Evolutionary conservation across 2,329 filamentous ascomycete genomes (phyloP), one percentile per base, ranked within the genome.

Genomic region (Botryotinia convoluta): DNA sequence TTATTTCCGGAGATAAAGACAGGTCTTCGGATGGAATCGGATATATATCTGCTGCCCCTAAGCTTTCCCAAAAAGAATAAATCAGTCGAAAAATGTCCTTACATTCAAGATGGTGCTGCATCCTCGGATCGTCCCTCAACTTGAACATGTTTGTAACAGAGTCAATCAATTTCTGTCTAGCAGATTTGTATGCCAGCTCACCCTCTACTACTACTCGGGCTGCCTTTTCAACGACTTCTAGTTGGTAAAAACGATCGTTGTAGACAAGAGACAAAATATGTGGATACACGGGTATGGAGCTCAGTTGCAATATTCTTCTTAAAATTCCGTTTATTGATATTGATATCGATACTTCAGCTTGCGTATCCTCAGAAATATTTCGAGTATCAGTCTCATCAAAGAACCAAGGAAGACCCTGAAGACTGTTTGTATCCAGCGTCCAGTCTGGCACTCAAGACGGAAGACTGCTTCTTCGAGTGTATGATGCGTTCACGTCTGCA

Each of bases 221-320:
- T 29, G 1, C n/a, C 26, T 54, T 29, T 16, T 54, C 51, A 54
- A 54, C n/a, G 7, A 54, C 12, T 8, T 29, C 12, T 8, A 54
- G 12, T 18, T 16, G 0, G 7, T 16, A 16, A 26, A 7, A 6
- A n/a, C 2, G 5, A 0, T 0, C 48, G 12, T 44, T 4, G 0
- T 54, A 54, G 0, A n/a, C 5, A n/a, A 54, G 29, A 54, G 26
- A 54, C 51, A 54, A 16, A 29, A 29, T n/a, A 4, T 8, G 14
- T 16, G 51, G 51, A 29, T 29, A 16, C 2, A 1, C n/a, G 6
- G n/a, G 14, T 29, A 54, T 29, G 12, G 51, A 54, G 4, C 4
- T n/a, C 26, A 54, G 14, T 0, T n/a, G 9, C 0, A n/a, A 3
- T 14, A 7, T 51, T 2, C 4, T 14, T 51, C 26, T 51, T 12